Evolutionary conservation across 441 rosid species (phyloP).

Genomic region (Jatropha multifida): DNA sequence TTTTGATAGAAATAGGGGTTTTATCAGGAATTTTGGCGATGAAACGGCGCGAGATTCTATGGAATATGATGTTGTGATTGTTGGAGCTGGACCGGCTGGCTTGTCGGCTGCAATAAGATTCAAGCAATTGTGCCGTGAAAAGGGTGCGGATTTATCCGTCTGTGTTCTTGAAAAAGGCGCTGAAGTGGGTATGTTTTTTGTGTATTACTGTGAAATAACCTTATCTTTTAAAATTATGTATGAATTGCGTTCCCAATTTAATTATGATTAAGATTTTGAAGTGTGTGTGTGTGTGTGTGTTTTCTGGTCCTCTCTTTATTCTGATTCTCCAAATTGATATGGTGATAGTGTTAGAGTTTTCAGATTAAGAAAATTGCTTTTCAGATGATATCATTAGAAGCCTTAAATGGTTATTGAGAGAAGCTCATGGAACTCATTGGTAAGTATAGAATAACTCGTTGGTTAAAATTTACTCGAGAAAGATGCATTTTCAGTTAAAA

Average conservation of each 20-base stretch:
- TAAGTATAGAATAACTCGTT: background rate
- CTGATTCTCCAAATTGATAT: background rate
- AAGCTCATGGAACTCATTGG: background rate
- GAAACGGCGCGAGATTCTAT: constrained; percentile 60
- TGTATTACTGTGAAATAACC: background rate
- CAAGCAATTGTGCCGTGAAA: constrained; percentile 75
- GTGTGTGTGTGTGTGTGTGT: background rate
- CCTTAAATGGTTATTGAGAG: background rate
- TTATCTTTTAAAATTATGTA: background rate
- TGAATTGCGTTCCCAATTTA: background rate
- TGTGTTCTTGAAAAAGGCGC: constrained; percentile 98
- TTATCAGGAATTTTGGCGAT: constrained; percentile 44
- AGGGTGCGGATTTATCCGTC: constrained; percentile 76
- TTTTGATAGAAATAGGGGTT: constrained; percentile 20
- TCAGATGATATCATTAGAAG: background rate
- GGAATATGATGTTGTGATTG: constrained; percentile 87
- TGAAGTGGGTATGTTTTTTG: constrained; percentile 63
- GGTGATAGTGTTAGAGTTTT: background rate
- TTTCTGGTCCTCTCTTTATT: too few relatives aligned
- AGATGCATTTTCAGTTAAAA: background rate
- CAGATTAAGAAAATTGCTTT: background rate
- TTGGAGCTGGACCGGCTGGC: constrained; percentile 99
- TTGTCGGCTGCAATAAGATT: constrained; percentile 86
- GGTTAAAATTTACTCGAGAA: background rate
- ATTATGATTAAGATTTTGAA: background rate